Base-by-base conservation (phyloP, 1,284 basidiomycete species). In the Fomitiporia mediterranea region DNA sequence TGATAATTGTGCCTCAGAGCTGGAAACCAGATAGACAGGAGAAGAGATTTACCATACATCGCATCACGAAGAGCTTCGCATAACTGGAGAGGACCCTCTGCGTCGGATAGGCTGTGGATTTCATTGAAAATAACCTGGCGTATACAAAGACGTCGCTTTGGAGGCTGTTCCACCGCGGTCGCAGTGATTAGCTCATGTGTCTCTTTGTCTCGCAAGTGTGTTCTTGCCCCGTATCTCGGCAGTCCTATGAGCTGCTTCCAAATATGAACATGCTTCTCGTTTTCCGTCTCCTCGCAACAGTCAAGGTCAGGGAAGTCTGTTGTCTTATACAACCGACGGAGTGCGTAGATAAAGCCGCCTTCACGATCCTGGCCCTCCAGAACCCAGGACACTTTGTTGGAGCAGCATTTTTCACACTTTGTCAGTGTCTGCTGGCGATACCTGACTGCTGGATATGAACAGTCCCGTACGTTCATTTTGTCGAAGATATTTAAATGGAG, bases 281-380 rank as follows among this genome's bases (percentile, higher is more conserved):
- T 13, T 7, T 28, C 25, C 17, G n/a, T 17, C 1, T 9, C 5
- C 23, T 28, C 4, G 30, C 39, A 15, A 27, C 39, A 43, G 3
- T 7, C 17, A 28, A 30, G 3, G 8, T 32, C 44, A 11, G 44
- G 44, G 44, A 46, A 46, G 4, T 27, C 44, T 6, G 44, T 9
- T 17, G 51, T 30, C 15, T 32, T 30, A 40, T 40, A 35, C 17
- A 53, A 17, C 17, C 25, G n/a, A 4, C 51, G 51, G 17, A 42
- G 38, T 0, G 51, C 51, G n/a, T 11, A 19, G 13, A 53, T 9
- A 25, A 53, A 53, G 4, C 39, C 38, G 9, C 39, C 27, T 43
- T 53, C 51, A 15, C 51, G 51, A 43, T 53, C 51, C 27, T 53
- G 51, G 39, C 51, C 51, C 25, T 43, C 51, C 15, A 53, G 39